Percentiles rank a stretch among this genome's conserved stretches.
Evolutionary conservation across 768 basidiomycete species (phyloP).

Genomic region (Lactarius evosmus): DNA sequence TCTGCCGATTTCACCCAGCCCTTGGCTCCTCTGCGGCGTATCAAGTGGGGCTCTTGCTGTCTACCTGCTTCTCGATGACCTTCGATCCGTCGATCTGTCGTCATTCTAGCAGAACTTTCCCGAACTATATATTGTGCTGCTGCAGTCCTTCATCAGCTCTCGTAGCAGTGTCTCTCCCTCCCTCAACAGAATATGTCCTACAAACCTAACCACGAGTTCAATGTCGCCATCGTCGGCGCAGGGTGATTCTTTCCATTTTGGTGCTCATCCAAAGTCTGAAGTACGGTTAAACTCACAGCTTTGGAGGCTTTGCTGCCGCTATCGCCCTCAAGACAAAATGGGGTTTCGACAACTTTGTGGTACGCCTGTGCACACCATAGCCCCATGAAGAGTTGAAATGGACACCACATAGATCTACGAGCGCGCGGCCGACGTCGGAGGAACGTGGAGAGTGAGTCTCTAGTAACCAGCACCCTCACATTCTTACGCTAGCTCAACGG

Average conservation of each 20-base stretch:
- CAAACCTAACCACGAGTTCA: constrained; percentile 2
- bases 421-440: constrained; percentile 31
- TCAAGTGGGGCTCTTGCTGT: background rate
- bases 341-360: constrained; percentile 33
- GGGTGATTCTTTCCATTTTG: constrained; percentile 22
- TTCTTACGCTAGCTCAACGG: background rate
- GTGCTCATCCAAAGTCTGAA: background rate
- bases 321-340: constrained; percentile 36
- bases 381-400: background rate
- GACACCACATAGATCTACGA: constrained; percentile 34
- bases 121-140: background rate
- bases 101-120: background rate
- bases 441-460: constrained; percentile 31
- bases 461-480: background rate
- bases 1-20: background rate
- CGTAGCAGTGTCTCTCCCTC: background rate
- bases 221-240: constrained; percentile 30
- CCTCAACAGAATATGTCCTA: background rate
- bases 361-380: constrained; percentile 17
- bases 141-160: background rate
- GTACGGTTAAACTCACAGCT: constrained; percentile 17
- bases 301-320: constrained; percentile 33
- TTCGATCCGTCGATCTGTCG: background rate
- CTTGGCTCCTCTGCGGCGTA: background rate
- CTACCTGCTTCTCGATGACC: background rate